Evolutionary conservation across 495 filamentous ascomycete species (phyloP), one percentile per base, ranked within the genome.

Genomic region (Chlorociboria aeruginascens): DNA sequence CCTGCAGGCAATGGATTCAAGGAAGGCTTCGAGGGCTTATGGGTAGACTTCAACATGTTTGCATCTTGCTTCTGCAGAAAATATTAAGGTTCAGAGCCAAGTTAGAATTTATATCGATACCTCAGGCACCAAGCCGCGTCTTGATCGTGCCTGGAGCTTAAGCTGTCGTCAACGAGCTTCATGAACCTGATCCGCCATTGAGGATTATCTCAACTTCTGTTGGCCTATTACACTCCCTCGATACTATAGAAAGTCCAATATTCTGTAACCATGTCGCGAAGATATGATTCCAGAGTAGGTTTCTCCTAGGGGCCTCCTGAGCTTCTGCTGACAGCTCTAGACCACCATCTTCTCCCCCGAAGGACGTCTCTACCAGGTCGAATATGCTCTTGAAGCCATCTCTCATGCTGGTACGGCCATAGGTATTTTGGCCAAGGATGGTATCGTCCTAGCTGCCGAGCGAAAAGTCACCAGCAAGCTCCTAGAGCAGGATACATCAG

Each of bases 261-360:
- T 20, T 3, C 31, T 40, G 35, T 44, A 29, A 74, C 61, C 62
- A 98, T 98, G 92, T 95, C 92, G 61, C 82, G 92, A 73, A 81
- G 90, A 73, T 98, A 98, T 70, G 92, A 97, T 83, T 95, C 90
- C 60, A 78, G 89, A 69, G 89, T 95, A 72, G 62, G 80, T 72
- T 63, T 25, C 20, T 25, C 20, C 40, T 36, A 37, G 42, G 14
- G 35, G 43, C 17, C 47, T 56, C 49, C 45, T 50, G 43, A 49
- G 37, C 42, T 31, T 40, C 29, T 61, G 63, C 68, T 78, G 62
- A 76, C 67, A 59, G 50, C 48, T 38, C 59, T 61, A 97, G 89
- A 98, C 92, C 56, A 98, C 92, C 66, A 98, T 97, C 74, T 98
- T 98, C 78, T 98, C 92, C 42, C 92, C 92, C 51, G 92, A 98